Percentiles rank a stretch among this genome's conserved stretches.
Evolutionary conservation across 129 eudicot species (phyloP).

Genomic region (Calendula officinalis): DNA sequence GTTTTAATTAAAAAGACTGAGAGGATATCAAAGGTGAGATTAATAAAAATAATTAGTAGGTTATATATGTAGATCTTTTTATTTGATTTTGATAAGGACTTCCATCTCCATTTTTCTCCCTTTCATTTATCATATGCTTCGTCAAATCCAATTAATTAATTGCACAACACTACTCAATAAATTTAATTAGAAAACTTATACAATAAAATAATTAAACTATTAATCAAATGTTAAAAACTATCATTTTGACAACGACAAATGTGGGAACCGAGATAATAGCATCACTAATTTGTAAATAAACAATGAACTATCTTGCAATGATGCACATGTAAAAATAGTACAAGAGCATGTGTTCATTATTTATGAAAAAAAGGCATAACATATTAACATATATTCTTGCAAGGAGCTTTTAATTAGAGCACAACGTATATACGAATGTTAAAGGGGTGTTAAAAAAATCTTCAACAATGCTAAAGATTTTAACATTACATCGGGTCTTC

Average conservation of each 20-base stretch:
- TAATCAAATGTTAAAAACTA: constrained; percentile 1
- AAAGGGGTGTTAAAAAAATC: too few relatives aligned
- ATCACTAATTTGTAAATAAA: background rate
- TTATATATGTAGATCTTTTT: constrained; percentile 5
- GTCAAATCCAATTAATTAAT: constrained; percentile 9
- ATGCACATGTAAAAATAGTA: too few relatives aligned
- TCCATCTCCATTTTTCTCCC: constrained; percentile 5
- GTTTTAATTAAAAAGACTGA: too few relatives aligned
- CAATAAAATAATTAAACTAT: background rate
- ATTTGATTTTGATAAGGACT: constrained; percentile 15
- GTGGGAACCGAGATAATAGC: constrained; percentile 2
- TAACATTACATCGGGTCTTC: too few relatives aligned
- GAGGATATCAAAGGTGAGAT: too few relatives aligned
- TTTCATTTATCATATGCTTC: constrained; percentile 1
- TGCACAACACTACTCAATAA: constrained; percentile 1
- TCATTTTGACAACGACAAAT: constrained; percentile 9
- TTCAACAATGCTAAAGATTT: too few relatives aligned
- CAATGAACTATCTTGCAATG: background rate
- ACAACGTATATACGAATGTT: too few relatives aligned
- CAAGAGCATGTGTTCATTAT: too few relatives aligned
- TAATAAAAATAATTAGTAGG: too few relatives aligned
- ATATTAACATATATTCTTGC: too few relatives aligned
- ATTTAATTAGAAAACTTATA: background rate
- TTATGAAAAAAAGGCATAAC: too few relatives aligned
- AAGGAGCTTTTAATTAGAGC: too few relatives aligned